A percentile compares a stretch with the other conserved stretches of the same genome.
phyloP scores from a whole-genome alignment of 495 filamentous ascomycete genomes.

The Niebla homalea region DNA sequence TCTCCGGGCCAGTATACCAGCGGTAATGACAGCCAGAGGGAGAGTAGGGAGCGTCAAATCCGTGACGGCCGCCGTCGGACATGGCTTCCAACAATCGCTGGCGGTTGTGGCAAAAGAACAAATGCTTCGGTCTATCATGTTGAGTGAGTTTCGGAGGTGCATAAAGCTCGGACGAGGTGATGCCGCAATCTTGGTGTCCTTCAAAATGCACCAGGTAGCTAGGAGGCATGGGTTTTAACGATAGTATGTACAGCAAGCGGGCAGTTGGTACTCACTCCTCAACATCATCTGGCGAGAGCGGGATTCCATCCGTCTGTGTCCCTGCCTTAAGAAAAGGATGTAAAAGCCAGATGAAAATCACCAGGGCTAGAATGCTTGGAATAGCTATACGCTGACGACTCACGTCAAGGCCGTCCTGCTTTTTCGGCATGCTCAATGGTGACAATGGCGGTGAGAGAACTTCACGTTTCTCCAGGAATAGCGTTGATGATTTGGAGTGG shows the following conservation, averaged over 20 bases:
- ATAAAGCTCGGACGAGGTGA: conserved; percentile 32
- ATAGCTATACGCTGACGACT: neutral
- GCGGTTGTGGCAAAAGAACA: conserved; percentile 26
- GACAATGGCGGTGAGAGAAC: no score
- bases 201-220: conserved; percentile 33
- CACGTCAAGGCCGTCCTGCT: no score
- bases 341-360: conserved; percentile 6
- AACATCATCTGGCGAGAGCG: conserved; percentile 5
- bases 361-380: conserved; percentile 3
- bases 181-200: conserved; percentile 32
- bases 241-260: neutral
- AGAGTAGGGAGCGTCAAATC: conserved; percentile 31
- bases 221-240: conserved; percentile 8
- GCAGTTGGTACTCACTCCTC: conserved; percentile 13
- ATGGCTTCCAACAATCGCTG: conserved; percentile 30
- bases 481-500: conserved; percentile 1
- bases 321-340: neutral
- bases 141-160: conserved; percentile 16
- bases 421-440: no score
- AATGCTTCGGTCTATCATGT: conserved; percentile 11
- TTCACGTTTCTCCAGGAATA: no score
- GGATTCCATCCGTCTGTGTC: conserved; percentile 13
- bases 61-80: conserved; percentile 33
- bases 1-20: conserved; percentile 32
- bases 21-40: conserved; percentile 30